Base-by-base conservation (phyloP, 495 filamentous ascomycete genomes). In the Trichoderma reesei region DNA sequence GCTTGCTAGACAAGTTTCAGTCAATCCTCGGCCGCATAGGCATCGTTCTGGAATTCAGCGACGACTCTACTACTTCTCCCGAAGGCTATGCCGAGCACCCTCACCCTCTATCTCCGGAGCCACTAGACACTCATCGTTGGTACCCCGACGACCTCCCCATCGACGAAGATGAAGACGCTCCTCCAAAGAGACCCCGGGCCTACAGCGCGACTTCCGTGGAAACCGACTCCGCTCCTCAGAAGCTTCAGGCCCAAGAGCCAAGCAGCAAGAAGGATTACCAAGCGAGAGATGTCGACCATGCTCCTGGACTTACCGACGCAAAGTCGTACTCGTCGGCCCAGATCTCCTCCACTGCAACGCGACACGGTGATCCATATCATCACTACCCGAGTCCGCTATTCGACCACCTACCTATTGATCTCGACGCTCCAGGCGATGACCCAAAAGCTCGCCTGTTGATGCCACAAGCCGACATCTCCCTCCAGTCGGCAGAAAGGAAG, bases 1-100 rank as follows among this genome's bases (percentile, higher is more conserved):
- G 78, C 2, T 73, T 92, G 18, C 84, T 84, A 63, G 83, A 87
- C 61, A 86, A 83, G 63, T 90, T 92, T 70, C 83, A 87, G 73
- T 79, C 76, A 44, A 67, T 86, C 59, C 79, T 94, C 67, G 78
- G 79, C 41, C 77, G 80, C 62, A 79, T 88, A 78, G 86, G 85
- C 41, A 90, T 92, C 66, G 79, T 85, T 41, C 78, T 92, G 66
- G 82, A 87, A 62, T 74, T 86, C 60, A 83, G 83, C 26, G 65
- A 68, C 18, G 38, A 69, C 65, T 64, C 65, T 63, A 14, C 65
- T 61, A 60, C 66, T 69, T 63, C 68, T 64, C 65, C 62, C 11
- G 26, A 33, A 33, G 51, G 26, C 8, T 56, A 56, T 34, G 26
- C 20, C 20, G 20, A 56, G 11, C 51, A 56, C 34, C 51, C 51